Base-by-base conservation (phyloP, 2,329 filamentous ascomycete species). In the Fusarium miscanthi region DNA sequence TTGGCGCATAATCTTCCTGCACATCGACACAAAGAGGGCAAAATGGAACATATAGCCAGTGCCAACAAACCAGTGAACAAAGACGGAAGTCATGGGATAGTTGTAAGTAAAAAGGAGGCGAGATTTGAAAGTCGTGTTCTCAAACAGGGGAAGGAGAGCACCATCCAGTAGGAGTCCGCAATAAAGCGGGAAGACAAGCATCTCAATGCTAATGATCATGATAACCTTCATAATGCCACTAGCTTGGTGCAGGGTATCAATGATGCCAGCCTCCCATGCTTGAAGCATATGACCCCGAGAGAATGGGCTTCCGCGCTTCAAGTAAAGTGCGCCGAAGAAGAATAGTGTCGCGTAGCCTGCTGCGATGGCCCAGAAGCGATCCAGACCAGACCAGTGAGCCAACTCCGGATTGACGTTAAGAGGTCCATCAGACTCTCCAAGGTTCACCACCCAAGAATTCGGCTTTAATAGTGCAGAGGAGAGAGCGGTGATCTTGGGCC, bases 21-120 rank as follows among this genome's bases (percentile, higher is more conserved):
- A 99, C 95, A 99, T 98, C 63, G 95, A 97, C 23, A 99, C 96
- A 80, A 99, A 99, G 6, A 99, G 88, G 9, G 96, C 96, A 80
- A 99, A 99, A 80, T 99, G 96, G 84, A 99, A 99, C 97, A 99
- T 99, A 82, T 99, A 99, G 71, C 95, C 97, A 7, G 96, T 99
- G 53, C 96, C 96, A 63, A 98, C 92, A 79, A 99, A 99, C 96
- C 96, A 99, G 81, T 99, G 96, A 58, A 98, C 93, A 80, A 99
- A 99, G 19, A 97, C 90, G 19, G 95, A 97, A 2, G 94, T 98
- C 74, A 95, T 88, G 0, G 96, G 96, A 68, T 92, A 94, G 68
- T 90, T 87, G 60, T 89, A 85, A 4, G 94, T 94, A 78, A 97
- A 99, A 8, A 90, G 84, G 57, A 97, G 84, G 27, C 96, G 90